Evolutionary conservation across 768 basidiomycete species (phyloP), one percentile per base, ranked within the genome.

Genomic region (Mycena haematopus): DNA sequence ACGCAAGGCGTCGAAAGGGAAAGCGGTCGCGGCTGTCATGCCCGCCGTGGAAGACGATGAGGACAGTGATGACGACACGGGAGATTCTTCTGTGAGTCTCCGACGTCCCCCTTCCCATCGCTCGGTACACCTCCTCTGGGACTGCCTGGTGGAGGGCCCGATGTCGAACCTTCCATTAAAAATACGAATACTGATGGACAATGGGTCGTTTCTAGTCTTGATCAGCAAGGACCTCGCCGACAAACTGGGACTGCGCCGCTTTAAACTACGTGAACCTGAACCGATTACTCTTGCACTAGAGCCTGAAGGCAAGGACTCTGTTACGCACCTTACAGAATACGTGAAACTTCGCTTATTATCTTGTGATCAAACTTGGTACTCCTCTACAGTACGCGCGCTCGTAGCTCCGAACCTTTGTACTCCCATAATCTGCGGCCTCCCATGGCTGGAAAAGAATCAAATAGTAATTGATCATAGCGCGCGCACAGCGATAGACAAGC

Each of bases 351-450:
- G 62, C 19, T n/a, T 67, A 1, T 40, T 60, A 24, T 65, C 56
- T 5, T 52, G 63, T 15, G 57, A 66, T 6, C 69, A 70, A 42
- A 42, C 45, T 14, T 73, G 72, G 72, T 55, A 10, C 6, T 73
- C 70, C 0, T 49, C 40, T 24, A 38, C 58, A 24, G 22, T 68
- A 38, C 33, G 63, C 27, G 69, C 70, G 9, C 69, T 72, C 40
- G 66, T 74, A 15, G 60, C 51, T 24, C 47, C 35, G 10, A 51
- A 51, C 6, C 53, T 73, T 17, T 63, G 68, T 64, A 59, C 71
- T 62, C 71, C 70, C 0, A 17, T 74, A 14, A 44, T 74, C 5
- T 60, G 73, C 5, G 72, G 73, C 68, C 67, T 72, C 2, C 63
- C 69, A 62, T 73, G 67, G 51, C 58, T 72, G 22, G 22, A 36